Conservation (phyloP, 2,329 filamentous ascomycete genomes). For the Pseudogymnoascus sp. region DNA sequence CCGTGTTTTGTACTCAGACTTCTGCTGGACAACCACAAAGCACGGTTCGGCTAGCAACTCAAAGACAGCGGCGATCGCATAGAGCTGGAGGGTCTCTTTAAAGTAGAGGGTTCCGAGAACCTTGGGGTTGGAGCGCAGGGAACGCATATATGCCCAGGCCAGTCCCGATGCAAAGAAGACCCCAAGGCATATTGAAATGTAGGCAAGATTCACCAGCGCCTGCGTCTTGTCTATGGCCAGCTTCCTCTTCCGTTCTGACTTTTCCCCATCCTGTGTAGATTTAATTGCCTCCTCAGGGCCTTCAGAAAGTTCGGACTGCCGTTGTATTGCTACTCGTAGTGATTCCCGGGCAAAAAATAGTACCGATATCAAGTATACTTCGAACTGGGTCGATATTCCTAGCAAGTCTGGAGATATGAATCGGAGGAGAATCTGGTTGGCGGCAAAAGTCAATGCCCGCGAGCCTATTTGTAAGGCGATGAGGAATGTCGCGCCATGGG, state of each 20-base stretch:
- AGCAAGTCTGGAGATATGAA: conserved; percentile 79
- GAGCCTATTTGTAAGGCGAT: conserved; percentile 82
- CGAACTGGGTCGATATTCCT: conserved; percentile 80
- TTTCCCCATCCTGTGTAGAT: conserved; percentile 12
- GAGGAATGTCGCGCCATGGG: conserved; percentile 69
- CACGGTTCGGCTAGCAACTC: conserved; percentile 82
- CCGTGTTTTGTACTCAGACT: conserved; percentile 69
- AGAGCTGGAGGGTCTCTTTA: conserved; percentile 42
- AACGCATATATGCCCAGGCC: conserved; percentile 58
- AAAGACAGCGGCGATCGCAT: conserved; percentile 50
- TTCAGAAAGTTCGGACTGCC: conserved; percentile 45
- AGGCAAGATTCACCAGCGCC: conserved; percentile 79
- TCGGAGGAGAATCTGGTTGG: conserved; percentile 85
- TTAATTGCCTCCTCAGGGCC: conserved; percentile 10
- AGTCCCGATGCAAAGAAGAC: conserved; percentile 54
- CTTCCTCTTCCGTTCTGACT: conserved; percentile 15
- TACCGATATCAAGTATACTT: conserved; percentile 87
- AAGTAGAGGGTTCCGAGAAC: conserved; percentile 55
- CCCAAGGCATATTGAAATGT: conserved; percentile 66
- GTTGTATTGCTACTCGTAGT: conserved; percentile 81
- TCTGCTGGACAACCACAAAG: conserved; percentile 80
- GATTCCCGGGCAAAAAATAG: conserved; percentile 92
- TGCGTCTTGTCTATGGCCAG: conserved; percentile 44
- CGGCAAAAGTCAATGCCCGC: conserved; percentile 79
- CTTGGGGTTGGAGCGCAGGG: conserved; percentile 38